phyloP scores from a whole-genome alignment of 306 rosid genomes.

The Vachellia collinsii region DNA sequence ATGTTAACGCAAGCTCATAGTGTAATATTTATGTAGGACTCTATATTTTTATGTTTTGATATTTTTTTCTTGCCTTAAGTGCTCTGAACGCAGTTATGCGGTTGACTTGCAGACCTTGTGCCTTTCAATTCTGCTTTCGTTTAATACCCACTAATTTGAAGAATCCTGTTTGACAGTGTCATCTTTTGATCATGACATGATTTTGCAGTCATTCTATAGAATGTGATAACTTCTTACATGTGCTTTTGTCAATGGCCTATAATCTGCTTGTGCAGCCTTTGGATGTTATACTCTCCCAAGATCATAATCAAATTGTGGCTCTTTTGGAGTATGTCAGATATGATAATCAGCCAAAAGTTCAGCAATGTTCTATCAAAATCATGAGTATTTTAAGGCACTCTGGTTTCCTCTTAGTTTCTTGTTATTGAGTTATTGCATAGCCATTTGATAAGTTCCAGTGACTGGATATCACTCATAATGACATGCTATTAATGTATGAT shows the following conservation, averaged over 20 bases:
- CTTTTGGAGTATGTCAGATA: slow-evolving; percentile 95
- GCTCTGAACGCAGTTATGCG: background rate
- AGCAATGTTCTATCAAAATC: slow-evolving; percentile 88
- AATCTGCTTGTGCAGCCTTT: slow-evolving; percentile 73
- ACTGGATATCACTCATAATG: slow-evolving; percentile 18
- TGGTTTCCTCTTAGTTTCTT: slow-evolving; percentile 38
- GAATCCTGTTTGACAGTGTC: background rate
- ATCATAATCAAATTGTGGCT: slow-evolving; percentile 87
- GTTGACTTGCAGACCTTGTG: background rate
- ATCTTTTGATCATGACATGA: background rate
- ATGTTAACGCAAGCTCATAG: background rate
- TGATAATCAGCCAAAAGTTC: slow-evolving; percentile 87
- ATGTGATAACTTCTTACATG: slow-evolving; percentile 3
- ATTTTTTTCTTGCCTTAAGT: background rate
- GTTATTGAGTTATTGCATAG: slow-evolving; percentile 6
- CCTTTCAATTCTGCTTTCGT: background rate
- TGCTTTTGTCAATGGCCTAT: slow-evolving; percentile 17
- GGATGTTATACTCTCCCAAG: slow-evolving; percentile 94
- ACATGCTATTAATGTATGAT: slow-evolving; percentile 31
- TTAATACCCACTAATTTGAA: background rate
- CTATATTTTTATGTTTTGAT: background rate
- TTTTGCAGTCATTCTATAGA: slow-evolving; percentile 12
- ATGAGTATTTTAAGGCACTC: slow-evolving; percentile 88
- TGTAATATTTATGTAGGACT: background rate
- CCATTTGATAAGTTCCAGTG: slow-evolving; percentile 24